Percentiles rank a stretch among this genome's conserved stretches.
Evolutionary conservation across 2,329 filamentous ascomycete genomes (phyloP).

Genomic region (Ascochyta koolunga): DNA sequence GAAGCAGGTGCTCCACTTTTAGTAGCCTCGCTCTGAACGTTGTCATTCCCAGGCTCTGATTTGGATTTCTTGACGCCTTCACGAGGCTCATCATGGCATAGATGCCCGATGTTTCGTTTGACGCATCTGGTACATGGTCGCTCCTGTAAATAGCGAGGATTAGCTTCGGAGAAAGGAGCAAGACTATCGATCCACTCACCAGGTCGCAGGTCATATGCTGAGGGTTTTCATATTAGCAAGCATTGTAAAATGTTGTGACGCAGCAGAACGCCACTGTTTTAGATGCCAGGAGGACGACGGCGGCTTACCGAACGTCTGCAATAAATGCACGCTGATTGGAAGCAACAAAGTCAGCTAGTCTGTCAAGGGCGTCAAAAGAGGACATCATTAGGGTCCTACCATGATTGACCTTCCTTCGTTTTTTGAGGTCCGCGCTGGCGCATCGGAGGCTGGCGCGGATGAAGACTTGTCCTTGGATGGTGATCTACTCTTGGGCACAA

Average conservation of each 20-base stretch:
- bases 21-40: slow-evolving; percentile 38
- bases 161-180: slow-evolving; percentile 37
- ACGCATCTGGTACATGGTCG: slow-evolving; percentile 96
- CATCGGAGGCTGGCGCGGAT: slow-evolving; percentile 37
- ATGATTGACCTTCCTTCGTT: slow-evolving; percentile 62
- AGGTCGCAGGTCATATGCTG: slow-evolving; percentile 63
- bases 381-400: slow-evolving; percentile 45
- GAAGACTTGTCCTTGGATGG: slow-evolving; percentile 38
- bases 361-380: slow-evolving; percentile 25
- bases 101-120: slow-evolving; percentile 97
- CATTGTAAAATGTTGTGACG: slow-evolving; percentile 22
- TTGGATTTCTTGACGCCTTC: slow-evolving; percentile 83
- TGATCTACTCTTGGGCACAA: slow-evolving; percentile 35
- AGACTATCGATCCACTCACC: slow-evolving; percentile 38
- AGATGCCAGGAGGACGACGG: slow-evolving; percentile 28
- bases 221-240: slow-evolving; percentile 42
- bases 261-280: slow-evolving; percentile 18
- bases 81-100: slow-evolving; percentile 96
- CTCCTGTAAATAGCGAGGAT: slow-evolving; percentile 65
- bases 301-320: slow-evolving; percentile 58
- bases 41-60: slow-evolving; percentile 51
- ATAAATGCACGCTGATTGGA: slow-evolving; percentile 56
- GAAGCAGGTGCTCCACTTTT: slow-evolving; percentile 38
- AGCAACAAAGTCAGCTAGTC: slow-evolving; percentile 37
- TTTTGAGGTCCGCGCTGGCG: slow-evolving; percentile 50